Percentiles rank a stretch among this genome's conserved stretches.
These are phyloP conservation scores for Mucor piriformis DNA, from an alignment of 371 early-diverging fungal genomes.

Conservation along the genomic window DNA sequence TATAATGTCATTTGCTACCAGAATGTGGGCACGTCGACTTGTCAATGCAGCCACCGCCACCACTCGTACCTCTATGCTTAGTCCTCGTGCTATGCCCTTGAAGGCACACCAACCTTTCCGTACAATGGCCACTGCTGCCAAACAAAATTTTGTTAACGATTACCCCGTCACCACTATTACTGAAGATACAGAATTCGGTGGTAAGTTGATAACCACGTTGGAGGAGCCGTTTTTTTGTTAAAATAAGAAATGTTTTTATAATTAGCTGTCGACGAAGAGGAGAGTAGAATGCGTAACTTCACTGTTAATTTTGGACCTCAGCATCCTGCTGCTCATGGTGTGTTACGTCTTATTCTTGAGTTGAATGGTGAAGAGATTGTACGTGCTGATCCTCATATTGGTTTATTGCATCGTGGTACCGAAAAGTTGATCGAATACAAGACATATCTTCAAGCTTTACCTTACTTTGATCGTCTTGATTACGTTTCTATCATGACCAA, in stretches of 20 bases:
- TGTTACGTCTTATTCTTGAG: constrained; percentile 95
- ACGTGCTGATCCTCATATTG: constrained; percentile 96
- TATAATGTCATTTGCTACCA: constrained; percentile 51
- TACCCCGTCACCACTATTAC: constrained; percentile 44
- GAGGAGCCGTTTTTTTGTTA: too few relatives aligned
- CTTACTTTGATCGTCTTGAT: constrained; percentile 98
- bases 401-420: constrained; percentile 96
- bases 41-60: constrained; percentile 34
- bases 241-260: too few relatives aligned
- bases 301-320: constrained; percentile 99
- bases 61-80: constrained; percentile 25
- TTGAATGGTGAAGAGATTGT: constrained; percentile 91
- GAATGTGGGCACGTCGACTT: constrained; percentile 52
- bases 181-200: constrained; percentile 45
- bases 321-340: constrained; percentile 99
- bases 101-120: constrained; percentile 37
- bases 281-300: constrained; percentile 70
- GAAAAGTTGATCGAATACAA: constrained; percentile 98
- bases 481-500: constrained; percentile 98
- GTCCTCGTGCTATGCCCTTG: constrained; percentile 23
- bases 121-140: constrained; percentile 43
- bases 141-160: constrained; percentile 25
- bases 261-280: constrained; percentile 55
- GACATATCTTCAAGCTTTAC: constrained; percentile 95
- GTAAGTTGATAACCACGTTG: constrained; percentile 22